Base-by-base conservation (phyloP, 768 basidiomycete species). In the Fomitopsis pulvina region DNA sequence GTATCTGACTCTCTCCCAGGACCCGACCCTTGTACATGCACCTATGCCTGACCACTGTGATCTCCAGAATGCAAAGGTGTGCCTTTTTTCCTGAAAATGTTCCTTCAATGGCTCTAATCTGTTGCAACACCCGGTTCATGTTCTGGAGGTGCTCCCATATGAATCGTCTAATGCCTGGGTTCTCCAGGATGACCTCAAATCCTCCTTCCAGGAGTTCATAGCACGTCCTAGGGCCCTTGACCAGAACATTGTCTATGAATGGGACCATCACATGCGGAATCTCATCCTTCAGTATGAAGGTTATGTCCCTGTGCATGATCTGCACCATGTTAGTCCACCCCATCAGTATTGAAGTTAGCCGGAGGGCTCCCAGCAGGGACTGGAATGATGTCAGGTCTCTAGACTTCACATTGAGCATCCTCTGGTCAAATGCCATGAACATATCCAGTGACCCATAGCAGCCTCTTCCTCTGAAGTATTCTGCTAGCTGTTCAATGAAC, bases 131-230 rank as follows among this genome's bases (percentile, higher is more conserved):
- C 2, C 67, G 52, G 45, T 74, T 67, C 21, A 71, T 46, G 39
- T 65, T 60, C 3, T 60, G 21, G 1, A 67, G 53, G 51, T 74
- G 71, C 53, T 72, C 68, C 67, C 67, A 71, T 1, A 71, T 50
- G 41, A 68, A 71, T 1, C 57, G 49, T 0, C 65, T 48, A 21
- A 69, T 66, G 2, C 57, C 52, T 2, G 57, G 57, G 45, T 69
- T 69, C 11, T 56, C 56, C 3, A 60, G 50, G 16, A 66, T 54
- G 0, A 45, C 45, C 26, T 67, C 61, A 30, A 41, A 51, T 9
- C 2, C 14, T 12, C 57, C 55, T 21, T 57, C 53, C 7, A 24
- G 24, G 5, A 22, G 14, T 12, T 50, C 26, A 51, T 60, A 61
- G 2, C 32, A 20, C 4, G 47, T 47, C 18, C 18, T 34, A 1